Base-by-base conservation (phyloP, 2,329 filamentous ascomycete species). In the Ophiostoma perfectum region DNA sequence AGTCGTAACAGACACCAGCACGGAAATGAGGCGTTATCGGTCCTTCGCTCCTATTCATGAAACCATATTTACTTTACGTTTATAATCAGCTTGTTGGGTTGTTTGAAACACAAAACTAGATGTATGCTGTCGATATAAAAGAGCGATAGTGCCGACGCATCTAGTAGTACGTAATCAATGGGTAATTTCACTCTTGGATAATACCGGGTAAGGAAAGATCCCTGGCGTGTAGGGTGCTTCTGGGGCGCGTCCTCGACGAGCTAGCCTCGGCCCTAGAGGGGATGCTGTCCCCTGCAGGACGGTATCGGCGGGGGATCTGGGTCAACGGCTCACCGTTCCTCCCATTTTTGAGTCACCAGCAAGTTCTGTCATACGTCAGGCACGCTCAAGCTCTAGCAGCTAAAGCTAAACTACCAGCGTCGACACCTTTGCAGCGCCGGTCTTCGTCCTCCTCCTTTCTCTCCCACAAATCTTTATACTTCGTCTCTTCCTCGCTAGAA, bases 251-350 rank as follows among this genome's bases (percentile, higher is more conserved):
- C 8, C 2, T 49, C n/a, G 47, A 49, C 14, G 14, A 55, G n/a
- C 49, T 55, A 55, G 49, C 49, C 49, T 55, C 49, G n/a, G 49
- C 18, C 18, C n/a, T 55, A 55, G 49, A 55, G n/a, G 8, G 49
- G 11, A 9, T 16, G 12, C 45, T 36, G 18, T 55, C 18, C n/a
- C 49, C 49, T 55, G 49, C 8, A 55, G 49, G 27, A 55, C 49
- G 49, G 49, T 55, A 55, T 55, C 49, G 49, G 49, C 49, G 49
- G 49, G 49, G 49, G 18, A 55, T 55, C 49, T 55, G n/a, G 49
- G 49, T 18, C n/a, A 55, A 14, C 14, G 58, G 58, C 58, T 60
- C 36, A 62, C 38, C 58, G 58, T n/a, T 62, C 58, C 58, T 62
- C 41, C 58, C 58, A n/a, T 41, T 62, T 62, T 62, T 39, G 38